Evolutionary conservation across 164 flowering plant genomes (phyloP).

Genomic region (Platanus orientalis): DNA sequence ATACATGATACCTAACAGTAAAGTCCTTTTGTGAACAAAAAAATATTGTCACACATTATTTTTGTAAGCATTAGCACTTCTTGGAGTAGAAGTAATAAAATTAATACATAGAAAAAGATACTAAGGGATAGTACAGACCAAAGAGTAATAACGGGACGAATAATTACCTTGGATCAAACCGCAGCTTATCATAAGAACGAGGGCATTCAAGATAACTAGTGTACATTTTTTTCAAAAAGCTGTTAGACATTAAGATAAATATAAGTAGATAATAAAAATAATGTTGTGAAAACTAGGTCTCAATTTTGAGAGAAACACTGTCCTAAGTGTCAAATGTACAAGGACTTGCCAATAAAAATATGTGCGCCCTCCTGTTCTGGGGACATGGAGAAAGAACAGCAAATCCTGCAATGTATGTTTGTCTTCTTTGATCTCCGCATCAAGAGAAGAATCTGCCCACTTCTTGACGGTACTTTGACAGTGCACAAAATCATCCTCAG

Average conservation of each 20-base stretch:
- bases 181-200: conserved; percentile 92
- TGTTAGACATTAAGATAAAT: conserved; percentile 27
- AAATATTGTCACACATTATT: too few relatives aligned
- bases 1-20: too few relatives aligned
- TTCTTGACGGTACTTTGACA: conserved; percentile 62
- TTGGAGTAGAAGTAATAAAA: too few relatives aligned
- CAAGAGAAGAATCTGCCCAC: conserved; percentile 69
- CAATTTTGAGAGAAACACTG: neutral
- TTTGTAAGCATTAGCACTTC: too few relatives aligned
- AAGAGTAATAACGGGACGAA: neutral
- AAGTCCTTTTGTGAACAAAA: too few relatives aligned
- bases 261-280: conserved; percentile 1
- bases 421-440: conserved; percentile 46
- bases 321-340: neutral
- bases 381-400: conserved; percentile 92
- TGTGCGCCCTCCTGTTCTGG: conserved; percentile 95
- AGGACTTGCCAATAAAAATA: conserved; percentile 76
- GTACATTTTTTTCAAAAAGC: conserved; percentile 82
- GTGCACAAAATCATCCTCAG: conserved; percentile 40
- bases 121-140: neutral
- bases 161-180: conserved; percentile 79
- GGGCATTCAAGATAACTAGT: conserved; percentile 69
- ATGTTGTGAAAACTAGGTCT: neutral
- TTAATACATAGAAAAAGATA: too few relatives aligned
- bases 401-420: conserved; percentile 62